phyloP scores from a whole-genome alignment of 768 basidiomycete genomes.

The Strobilomyces echinocephalus region DNA sequence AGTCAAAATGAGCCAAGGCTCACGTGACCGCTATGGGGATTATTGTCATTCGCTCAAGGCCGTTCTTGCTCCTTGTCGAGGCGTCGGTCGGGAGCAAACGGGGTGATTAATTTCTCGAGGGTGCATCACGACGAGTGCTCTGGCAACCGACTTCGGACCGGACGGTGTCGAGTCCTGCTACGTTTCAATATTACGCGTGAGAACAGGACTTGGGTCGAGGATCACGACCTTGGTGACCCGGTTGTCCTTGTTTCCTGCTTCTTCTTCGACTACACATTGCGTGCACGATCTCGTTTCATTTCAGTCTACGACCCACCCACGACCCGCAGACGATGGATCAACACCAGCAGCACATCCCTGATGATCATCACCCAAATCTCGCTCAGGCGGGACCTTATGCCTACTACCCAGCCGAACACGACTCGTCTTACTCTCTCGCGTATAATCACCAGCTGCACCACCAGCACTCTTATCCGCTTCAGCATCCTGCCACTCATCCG shows the following conservation, averaged over 20 bases:
- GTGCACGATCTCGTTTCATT: conserved; percentile 34
- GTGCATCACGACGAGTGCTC: conserved; percentile 9
- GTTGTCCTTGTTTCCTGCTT: conserved; percentile 31
- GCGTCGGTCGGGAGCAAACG: no score
- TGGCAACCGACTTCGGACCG: conserved; percentile 12
- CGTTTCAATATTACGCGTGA: conserved; percentile 8
- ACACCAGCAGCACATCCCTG: conserved; percentile 40
- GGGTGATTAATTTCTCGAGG: no score
- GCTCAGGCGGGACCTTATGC: conserved; percentile 38
- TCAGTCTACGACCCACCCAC: conserved; percentile 32
- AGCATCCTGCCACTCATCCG: conserved; percentile 56
- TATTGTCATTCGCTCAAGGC: no score
- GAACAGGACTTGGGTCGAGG: conserved; percentile 23
- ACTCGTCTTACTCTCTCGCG: conserved; percentile 48
- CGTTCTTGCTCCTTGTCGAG: no score
- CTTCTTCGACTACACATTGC: conserved; percentile 33
- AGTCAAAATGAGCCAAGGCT: conserved; percentile 12
- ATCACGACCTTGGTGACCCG: conserved; percentile 21
- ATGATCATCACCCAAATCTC: conserved; percentile 44
- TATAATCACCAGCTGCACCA: conserved; percentile 46
- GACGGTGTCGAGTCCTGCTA: no score
- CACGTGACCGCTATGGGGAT: conserved; percentile 13
- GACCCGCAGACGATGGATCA: conserved; percentile 42
- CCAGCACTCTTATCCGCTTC: conserved; percentile 51
- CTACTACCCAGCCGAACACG: conserved; percentile 54